Evolutionary conservation across 805 yeast genomes (phyloP).

Genomic region (Candida multigemmis): DNA sequence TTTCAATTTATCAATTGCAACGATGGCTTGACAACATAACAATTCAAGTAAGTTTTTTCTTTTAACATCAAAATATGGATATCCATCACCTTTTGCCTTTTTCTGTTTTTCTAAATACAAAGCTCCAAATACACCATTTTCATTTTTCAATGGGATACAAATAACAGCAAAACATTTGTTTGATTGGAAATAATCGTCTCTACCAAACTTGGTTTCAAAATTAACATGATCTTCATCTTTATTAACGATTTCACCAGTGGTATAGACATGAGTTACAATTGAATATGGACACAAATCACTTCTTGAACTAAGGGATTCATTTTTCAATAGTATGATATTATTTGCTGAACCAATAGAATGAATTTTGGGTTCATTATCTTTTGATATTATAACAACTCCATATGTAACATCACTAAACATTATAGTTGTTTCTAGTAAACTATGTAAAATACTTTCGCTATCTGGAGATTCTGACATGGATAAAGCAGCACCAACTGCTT

Average conservation of each 20-base stretch:
- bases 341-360: constrained; percentile 19
- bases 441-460: constrained; percentile 24
- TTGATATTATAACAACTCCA: constrained; percentile 19
- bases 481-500: constrained; percentile 38
- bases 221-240: constrained; percentile 23
- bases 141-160: constrained; percentile 38
- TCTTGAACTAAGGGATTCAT: constrained; percentile 27
- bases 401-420: constrained; percentile 22
- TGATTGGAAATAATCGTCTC: constrained; percentile 31
- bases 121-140: constrained; percentile 30
- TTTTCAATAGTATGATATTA: constrained; percentile 12
- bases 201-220: constrained; percentile 23
- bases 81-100: constrained; percentile 1
- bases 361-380: constrained; percentile 13
- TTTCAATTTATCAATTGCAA: constrained; percentile 38
- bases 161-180: constrained; percentile 24
- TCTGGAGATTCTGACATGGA: constrained; percentile 39
- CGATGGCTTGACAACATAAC: constrained; percentile 44
- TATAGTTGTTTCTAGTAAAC: constrained; percentile 29
- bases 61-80: constrained; percentile 17
- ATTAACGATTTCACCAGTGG: constrained; percentile 25
- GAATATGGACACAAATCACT: constrained; percentile 35
- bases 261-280: constrained; percentile 28
- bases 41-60: constrained; percentile 32
- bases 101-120: constrained; percentile 6